A percentile compares a stretch with the other conserved stretches of the same genome.
These are phyloP conservation scores for Medicago truncatula DNA, from an alignment of 306 rosid genomes.

Conservation along the genomic window MtrunA17r5.0-ANR NC_053043.1:44254001-44254500, in stretches of 20 bases:
- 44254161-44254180: conserved; percentile 28
- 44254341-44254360: conserved; percentile 97
- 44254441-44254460: neutral
- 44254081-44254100: conserved; percentile 11
- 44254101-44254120: conserved; percentile 15
- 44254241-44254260: conserved; percentile 65
- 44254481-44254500: too few relatives aligned
- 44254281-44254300: conserved; percentile 84
- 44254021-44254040: conserved; percentile 19
- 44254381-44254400: conserved; percentile 85
- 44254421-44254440: conserved; percentile 83
- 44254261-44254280: conserved; percentile 83
- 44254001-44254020: conserved; percentile 55
- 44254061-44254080: neutral
- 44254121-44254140: neutral
- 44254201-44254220: conserved; percentile 42
- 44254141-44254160: conserved; percentile 34
- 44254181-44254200: conserved; percentile 14
- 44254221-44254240: conserved; percentile 72
- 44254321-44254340: conserved; percentile 95
- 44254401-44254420: conserved; percentile 97
- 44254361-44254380: conserved; percentile 97
- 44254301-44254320: conserved; percentile 75
- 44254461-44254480: too few relatives aligned
- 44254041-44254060: conserved; percentile 8